These are phyloP conservation scores for Cryphonectria carpinicola DNA, from an alignment of 2,329 filamentous ascomycete species.

Conservation along the genomic window DNA sequence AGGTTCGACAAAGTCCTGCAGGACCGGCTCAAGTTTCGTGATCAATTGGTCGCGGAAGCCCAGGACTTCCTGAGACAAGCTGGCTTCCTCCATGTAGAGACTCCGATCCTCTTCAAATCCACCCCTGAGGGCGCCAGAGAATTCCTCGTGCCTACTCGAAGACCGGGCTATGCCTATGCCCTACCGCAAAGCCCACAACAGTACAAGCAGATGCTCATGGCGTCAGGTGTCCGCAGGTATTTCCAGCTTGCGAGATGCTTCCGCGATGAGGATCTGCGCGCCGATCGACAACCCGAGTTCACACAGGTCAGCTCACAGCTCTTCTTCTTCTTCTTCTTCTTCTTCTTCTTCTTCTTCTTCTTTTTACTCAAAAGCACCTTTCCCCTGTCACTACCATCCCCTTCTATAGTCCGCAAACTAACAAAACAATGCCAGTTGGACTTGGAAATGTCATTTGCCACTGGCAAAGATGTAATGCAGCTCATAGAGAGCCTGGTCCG, in stretches of 20 bases:
- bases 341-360: neutral
- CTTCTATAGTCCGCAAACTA: neutral
- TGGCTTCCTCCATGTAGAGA: slow-evolving; percentile 81
- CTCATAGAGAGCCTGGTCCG: slow-evolving; percentile 56
- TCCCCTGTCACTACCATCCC: neutral
- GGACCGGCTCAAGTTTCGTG: slow-evolving; percentile 72
- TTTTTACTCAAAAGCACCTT: neutral
- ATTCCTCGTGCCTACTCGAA: slow-evolving; percentile 88
- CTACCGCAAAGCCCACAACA: slow-evolving; percentile 96
- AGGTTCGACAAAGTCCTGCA: slow-evolving; percentile 72
- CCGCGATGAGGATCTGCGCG: slow-evolving; percentile 88
- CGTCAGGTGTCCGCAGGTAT: slow-evolving; percentile 79
- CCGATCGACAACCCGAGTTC: slow-evolving; percentile 95
- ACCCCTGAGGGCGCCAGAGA: slow-evolving; percentile 95
- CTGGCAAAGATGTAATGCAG: slow-evolving; percentile 70
- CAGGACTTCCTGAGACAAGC: slow-evolving; percentile 58
- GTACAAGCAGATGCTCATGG: slow-evolving; percentile 98
- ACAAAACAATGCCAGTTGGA: slow-evolving; percentile 64
- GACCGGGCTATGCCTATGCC: slow-evolving; percentile 79
- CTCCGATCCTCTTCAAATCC: slow-evolving; percentile 93
- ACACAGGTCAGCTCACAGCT: slow-evolving; percentile 66
- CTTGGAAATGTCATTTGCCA: slow-evolving; percentile 89
- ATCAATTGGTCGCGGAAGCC: slow-evolving; percentile 56
- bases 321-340: neutral
- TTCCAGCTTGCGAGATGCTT: slow-evolving; percentile 95